These are phyloP conservation scores for Escovopsis sp. DNA, from an alignment of 2,329 filamentous ascomycete genomes.

Conservation along the genomic window DNA sequence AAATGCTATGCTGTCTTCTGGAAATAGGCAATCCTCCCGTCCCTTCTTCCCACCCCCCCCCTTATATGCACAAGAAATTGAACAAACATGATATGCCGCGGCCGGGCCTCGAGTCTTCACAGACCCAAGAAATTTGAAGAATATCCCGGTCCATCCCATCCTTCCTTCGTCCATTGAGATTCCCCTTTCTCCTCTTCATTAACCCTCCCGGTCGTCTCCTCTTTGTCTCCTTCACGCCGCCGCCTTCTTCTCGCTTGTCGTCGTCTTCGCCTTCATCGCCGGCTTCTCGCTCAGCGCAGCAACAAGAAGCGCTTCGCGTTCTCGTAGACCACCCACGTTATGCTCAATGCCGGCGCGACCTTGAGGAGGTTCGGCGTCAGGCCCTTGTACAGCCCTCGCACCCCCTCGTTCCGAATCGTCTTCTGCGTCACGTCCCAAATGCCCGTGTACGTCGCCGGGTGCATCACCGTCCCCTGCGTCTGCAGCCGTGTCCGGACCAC, in stretches of 20 bases:
- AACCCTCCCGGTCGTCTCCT: slow-evolving; percentile 1
- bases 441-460: slow-evolving; percentile 78
- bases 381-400: slow-evolving; percentile 83
- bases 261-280: neutral
- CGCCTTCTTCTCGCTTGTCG: too few relatives aligned
- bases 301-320: slow-evolving; percentile 64
- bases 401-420: slow-evolving; percentile 70
- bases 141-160: too few relatives aligned
- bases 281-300: slow-evolving; percentile 22
- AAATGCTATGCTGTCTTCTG: too few relatives aligned
- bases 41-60: too few relatives aligned
- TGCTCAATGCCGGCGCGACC: slow-evolving; percentile 88
- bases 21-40: too few relatives aligned
- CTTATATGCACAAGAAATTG: too few relatives aligned
- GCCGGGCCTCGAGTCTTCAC: too few relatives aligned
- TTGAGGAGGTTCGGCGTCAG: slow-evolving; percentile 91
- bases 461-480: slow-evolving; percentile 85
- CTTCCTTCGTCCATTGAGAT: too few relatives aligned
- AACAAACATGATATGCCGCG: too few relatives aligned
- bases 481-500: slow-evolving; percentile 83
- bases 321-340: slow-evolving; percentile 89
- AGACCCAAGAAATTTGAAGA: neutral
- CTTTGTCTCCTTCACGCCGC: neutral
- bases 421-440: slow-evolving; percentile 78
- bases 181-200: too few relatives aligned